Conservation (phyloP, 2,329 filamentous ascomycete species). For the Sphaceloma murrayae region DNA sequence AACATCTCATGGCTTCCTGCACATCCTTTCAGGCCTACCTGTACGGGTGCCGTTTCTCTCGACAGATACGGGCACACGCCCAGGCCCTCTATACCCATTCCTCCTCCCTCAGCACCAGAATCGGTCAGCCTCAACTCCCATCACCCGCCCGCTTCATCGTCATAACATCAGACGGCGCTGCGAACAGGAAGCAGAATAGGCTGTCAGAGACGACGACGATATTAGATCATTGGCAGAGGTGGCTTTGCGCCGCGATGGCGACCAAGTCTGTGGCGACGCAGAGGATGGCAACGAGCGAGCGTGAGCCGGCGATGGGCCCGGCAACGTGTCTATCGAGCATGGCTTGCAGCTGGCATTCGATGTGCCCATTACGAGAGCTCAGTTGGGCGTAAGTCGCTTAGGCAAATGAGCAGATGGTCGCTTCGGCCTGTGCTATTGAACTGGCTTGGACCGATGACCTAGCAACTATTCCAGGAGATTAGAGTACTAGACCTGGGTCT, state of each 20-base stretch:
- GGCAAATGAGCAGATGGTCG: no score
- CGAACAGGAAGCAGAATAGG: conserved; percentile 51
- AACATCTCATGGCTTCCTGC: no score
- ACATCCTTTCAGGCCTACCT: no score
- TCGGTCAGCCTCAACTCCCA: conserved; percentile 31
- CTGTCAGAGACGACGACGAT: conserved; percentile 44
- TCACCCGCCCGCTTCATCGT: conserved; percentile 38
- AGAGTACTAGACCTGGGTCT: no score
- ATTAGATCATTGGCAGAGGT: no score
- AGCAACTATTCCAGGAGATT: no score
- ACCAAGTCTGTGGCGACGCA: conserved; percentile 51
- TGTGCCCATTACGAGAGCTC: no score
- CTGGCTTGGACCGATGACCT: no score
- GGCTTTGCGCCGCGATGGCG: conserved; percentile 37
- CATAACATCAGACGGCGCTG: conserved; percentile 25
- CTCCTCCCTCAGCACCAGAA: conserved; percentile 24
- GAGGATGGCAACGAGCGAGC: conserved; percentile 34
- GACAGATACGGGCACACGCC: conserved; percentile 12
- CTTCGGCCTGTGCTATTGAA: no score
- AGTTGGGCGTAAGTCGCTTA: no score
- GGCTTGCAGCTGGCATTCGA: no score
- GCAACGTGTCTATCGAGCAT: conserved; percentile 43
- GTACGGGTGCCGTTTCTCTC: no score
- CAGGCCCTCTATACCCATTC: conserved; percentile 10
- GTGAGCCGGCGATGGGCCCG: conserved; percentile 44